phyloP scores from a whole-genome alignment of 257 asterid genomes.

The Knoxia roxburghii region DNA sequence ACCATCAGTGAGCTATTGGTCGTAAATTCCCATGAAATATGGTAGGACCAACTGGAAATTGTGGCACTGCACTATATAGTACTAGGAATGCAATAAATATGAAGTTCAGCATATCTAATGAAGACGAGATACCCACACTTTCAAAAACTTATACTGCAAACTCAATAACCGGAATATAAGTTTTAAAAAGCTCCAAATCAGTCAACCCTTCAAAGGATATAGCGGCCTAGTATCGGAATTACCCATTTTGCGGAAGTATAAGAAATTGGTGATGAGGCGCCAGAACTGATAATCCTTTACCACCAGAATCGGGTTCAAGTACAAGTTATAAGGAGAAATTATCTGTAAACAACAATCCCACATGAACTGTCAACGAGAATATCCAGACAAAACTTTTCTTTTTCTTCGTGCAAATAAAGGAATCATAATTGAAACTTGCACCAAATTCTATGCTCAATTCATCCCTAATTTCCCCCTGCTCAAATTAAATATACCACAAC shows the following conservation, averaged over 20 bases:
- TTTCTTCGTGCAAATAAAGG: not conserved
- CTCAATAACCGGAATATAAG: not conserved
- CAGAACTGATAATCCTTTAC: slow-evolving; percentile 84
- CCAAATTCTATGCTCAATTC: not conserved
- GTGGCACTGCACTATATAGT: not conserved
- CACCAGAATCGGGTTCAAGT: slow-evolving; percentile 88
- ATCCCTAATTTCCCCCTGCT: not conserved
- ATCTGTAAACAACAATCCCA: slow-evolving; percentile 56
- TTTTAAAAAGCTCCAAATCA: not conserved
- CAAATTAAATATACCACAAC: not conserved
- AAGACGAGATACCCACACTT: not conserved
- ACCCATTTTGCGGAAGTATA: slow-evolving; percentile 99
- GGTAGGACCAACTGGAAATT: not conserved
- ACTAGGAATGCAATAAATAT: not conserved
- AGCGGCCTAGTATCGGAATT: slow-evolving; percentile 16
- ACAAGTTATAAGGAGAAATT: slow-evolving; percentile 88
- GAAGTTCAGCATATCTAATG: not conserved
- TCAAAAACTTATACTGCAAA: not conserved
- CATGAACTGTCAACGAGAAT: slow-evolving; percentile 5
- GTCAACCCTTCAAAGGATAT: not conserved
- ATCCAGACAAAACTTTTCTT: not conserved
- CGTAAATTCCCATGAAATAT: not conserved
- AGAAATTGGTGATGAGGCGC: slow-evolving; percentile 87
- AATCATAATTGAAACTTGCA: slow-evolving; percentile 3
- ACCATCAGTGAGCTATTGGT: not conserved